Evolutionary conservation across 2,329 filamentous ascomycete genomes (phyloP), one percentile per base, ranked within the genome.

Genomic region (Monilinia fructicola): DNA sequence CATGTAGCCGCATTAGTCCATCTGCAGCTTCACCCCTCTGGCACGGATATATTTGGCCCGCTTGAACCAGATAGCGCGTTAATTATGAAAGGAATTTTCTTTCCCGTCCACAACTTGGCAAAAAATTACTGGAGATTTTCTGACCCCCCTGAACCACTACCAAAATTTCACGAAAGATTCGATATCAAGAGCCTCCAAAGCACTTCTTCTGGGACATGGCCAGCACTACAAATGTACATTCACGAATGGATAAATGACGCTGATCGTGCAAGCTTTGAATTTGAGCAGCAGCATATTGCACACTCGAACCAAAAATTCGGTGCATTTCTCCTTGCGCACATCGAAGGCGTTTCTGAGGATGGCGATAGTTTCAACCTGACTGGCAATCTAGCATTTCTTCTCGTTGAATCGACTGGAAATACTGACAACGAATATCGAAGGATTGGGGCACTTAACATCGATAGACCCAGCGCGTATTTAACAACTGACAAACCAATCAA

Each of bases 261-360:
- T 21, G 23, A n/a, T 38, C 35, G 50, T 26, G 52, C n/a, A 14
- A 67, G 54, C 38, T 67, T 69, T 40, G 67, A 69, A 54, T 69
- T 69, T 28, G 67, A 69, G 38, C 67, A 69, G 52, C 67, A 69
- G 42, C 67, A 69, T 66, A 52, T 67, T 16, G n/a, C 67, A 26
- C 67, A 69, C 26, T 5, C 52, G 9, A 63, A 63, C 40, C 67
- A 69, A 26, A 63, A 12, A 58, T 69, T 68, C 21, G 68, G 54
- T 16, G 68, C 68, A 18, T 64, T 68, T 48, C 44, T 68, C 23
- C 50, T 69, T 14, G 58, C 44, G 14, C 54, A 65, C 18, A 66
- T 40, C 14, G 66, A 69, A 64, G 64, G 67, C 31, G n/a, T 67
- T 46, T 9, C 44, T 26, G 46, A 48, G 9, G 48, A 28, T 4